Conservation (phyloP, 371 early-diverging fungal genomes). For the Sporodiniella umbellata region DNA sequence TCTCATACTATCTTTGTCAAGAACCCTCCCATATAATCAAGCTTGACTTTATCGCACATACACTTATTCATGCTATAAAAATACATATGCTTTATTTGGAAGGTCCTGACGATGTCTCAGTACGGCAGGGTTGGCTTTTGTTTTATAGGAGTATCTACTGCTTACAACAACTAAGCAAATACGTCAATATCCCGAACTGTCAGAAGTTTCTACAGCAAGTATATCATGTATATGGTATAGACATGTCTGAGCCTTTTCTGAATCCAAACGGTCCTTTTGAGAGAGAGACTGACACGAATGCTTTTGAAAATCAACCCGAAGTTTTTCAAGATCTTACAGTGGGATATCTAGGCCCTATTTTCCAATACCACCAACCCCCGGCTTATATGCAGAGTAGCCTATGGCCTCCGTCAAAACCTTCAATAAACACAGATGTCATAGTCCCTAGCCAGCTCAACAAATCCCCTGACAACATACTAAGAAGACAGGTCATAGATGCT, state of each 20-base stretch:
- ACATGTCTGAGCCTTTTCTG: neutral
- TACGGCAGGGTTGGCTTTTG: slow-evolving; percentile 33
- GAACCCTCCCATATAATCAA: slow-evolving; percentile 25
- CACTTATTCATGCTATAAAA: slow-evolving; percentile 25
- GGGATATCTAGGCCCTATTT: neutral
- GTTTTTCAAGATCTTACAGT: neutral
- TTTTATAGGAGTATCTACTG: slow-evolving; percentile 29
- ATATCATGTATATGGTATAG: slow-evolving; percentile 15
- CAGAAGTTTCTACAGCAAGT: slow-evolving; percentile 37
- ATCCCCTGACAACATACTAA: neutral
- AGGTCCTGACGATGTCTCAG: slow-evolving; percentile 18
- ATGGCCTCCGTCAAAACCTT: neutral
- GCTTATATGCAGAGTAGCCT: neutral
- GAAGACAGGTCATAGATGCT: neutral
- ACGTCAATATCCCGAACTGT: slow-evolving; percentile 34
- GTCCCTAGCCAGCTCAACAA: neutral
- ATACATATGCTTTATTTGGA: slow-evolving; percentile 23
- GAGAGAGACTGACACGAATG: too few species aligned
- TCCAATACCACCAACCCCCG: neutral
- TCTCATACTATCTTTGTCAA: slow-evolving; percentile 23
- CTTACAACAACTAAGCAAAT: slow-evolving; percentile 22
- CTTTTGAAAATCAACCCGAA: neutral
- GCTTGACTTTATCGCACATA: slow-evolving; percentile 28
- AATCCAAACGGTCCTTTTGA: neutral
- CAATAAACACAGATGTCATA: neutral